Conservation (phyloP, 108 stramenopile genomes). For the Conticribra weissflogii region DNA sequence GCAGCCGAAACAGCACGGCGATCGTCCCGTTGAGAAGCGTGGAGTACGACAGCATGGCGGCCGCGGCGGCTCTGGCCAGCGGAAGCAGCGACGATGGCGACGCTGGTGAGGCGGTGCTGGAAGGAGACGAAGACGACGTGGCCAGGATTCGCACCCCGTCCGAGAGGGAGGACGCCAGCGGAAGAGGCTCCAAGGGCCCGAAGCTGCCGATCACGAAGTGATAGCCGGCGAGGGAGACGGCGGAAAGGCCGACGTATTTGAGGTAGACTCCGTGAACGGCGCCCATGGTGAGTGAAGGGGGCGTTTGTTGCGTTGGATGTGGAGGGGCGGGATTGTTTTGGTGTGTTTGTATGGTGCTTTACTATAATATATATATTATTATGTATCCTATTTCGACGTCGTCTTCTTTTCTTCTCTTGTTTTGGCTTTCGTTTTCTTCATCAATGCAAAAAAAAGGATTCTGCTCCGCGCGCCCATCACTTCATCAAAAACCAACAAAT, state of each 20-base stretch:
- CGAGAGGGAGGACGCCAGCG: slow-evolving; percentile 1
- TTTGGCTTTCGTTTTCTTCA: too few species aligned
- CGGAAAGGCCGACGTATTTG: slow-evolving; percentile 88
- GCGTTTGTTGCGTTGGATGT: too few species aligned
- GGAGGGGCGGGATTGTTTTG: too few species aligned
- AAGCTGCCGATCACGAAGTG: too few species aligned
- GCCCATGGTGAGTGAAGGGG: too few species aligned
- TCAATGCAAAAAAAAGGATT: too few species aligned
- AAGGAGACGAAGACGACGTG: slow-evolving; percentile 14
- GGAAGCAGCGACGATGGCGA: slow-evolving; percentile 18
- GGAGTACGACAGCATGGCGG: slow-evolving; percentile 70
- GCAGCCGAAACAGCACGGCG: slow-evolving; percentile 79
- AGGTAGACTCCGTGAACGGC: slow-evolving; percentile 90
- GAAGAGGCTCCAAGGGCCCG: slow-evolving; percentile 43
- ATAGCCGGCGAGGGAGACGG: slow-evolving; percentile 70
- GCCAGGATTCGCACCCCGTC: slow-evolving; percentile 27
- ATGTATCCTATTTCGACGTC: too few species aligned
- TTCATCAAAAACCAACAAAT: too few species aligned
- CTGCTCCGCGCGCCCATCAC: too few species aligned
- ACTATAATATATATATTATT: too few species aligned
- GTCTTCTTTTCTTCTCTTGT: too few species aligned
- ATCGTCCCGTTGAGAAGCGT: slow-evolving; percentile 76
- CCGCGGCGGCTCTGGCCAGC: slow-evolving; percentile 45
- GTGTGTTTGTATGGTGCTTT: too few species aligned
- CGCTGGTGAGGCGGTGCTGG: slow-evolving; percentile 10